phyloP scores from a whole-genome alignment of 495 filamentous ascomycete genomes.

The Lepraria neglecta region DNA sequence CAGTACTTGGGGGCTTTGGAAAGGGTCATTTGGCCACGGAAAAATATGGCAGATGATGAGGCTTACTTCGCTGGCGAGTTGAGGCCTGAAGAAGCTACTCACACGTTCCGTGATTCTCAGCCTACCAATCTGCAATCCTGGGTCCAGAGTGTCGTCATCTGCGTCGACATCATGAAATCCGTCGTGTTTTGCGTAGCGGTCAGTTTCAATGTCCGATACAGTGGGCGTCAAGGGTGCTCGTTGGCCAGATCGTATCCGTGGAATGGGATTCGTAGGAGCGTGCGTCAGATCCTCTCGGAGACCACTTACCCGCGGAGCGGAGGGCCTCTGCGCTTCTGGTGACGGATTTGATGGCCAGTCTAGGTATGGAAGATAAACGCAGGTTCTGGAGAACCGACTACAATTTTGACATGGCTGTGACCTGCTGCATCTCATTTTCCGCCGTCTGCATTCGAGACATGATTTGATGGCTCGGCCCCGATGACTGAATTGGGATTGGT shows the following conservation, averaged over 20 bases:
- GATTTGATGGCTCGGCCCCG: slow-evolving; percentile 19
- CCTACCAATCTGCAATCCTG: slow-evolving; percentile 58
- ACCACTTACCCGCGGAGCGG: neutral
- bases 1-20: neutral
- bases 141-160: slow-evolving; percentile 55
- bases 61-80: slow-evolving; percentile 13
- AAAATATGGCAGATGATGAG: neutral
- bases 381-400: slow-evolving; percentile 17
- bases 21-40: neutral
- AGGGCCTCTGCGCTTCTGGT: neutral
- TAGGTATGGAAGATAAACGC: slow-evolving; percentile 17
- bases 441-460: slow-evolving; percentile 20
- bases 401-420: slow-evolving; percentile 23
- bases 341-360: slow-evolving; percentile 14
- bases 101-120: slow-evolving; percentile 64
- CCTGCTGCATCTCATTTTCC: slow-evolving; percentile 23
- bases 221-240: neutral
- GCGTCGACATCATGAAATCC: slow-evolving; percentile 25
- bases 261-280: neutral
- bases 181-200: neutral
- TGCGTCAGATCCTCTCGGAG: slow-evolving; percentile 1
- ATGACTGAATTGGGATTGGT: neutral
- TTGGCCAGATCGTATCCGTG: neutral
- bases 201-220: neutral
- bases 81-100: slow-evolving; percentile 46